Base-by-base conservation (phyloP, 768 basidiomycete genomes). In the Trametes sanguinea region DNA sequence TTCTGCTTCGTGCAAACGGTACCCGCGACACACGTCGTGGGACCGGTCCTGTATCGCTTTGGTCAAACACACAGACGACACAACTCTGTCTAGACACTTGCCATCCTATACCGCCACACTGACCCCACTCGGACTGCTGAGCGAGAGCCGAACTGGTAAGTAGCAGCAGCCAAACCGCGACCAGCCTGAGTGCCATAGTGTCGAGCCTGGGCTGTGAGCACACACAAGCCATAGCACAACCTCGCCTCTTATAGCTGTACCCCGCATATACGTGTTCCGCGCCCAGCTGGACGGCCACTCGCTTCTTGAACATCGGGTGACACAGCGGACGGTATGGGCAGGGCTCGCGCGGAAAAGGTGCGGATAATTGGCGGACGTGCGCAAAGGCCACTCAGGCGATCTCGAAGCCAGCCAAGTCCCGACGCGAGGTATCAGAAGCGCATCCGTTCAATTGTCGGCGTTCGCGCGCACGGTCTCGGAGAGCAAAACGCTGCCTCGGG, bases 41-140 rank as follows among this genome's bases (percentile, higher is more conserved):
- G 75, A 13, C 83, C 82, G 32, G 76, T 76, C 82, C 82, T 83
- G 51, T 13, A 57, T 37, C 2, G 14, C 35, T 35, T 35, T 9
- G n/a, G 16, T 51, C 58, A 44, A 45, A 17, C 30, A 27, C n/a
- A 6, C 33, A 10, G 11, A 14, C 14, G 4, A 3, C 10, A n/a
- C 7, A 33, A 6, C 46, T 11, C 11, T 35, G 59, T 42, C 13
- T 3, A 45, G 11, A 51, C 6, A 67, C 75, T 63, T 66, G 80
- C 82, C 83, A 83, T 73, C 79, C 80, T 35, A 74, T 78, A 27
- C 83, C 81, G 44, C 82, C 83, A 58, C 83, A 82, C 65, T 83
- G 81, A n/a, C 65, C 71, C 62, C 80, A 81, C 11, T 78, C 62
- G 2, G 74, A 68, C 60, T 78, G 76, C 55, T 81, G 80, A 22